Percentiles rank a stretch among this genome's conserved stretches.
These are phyloP conservation scores for Beauveria pseudobassiana DNA, from an alignment of 2,329 filamentous ascomycete species.

Conservation along the genomic window DNA sequence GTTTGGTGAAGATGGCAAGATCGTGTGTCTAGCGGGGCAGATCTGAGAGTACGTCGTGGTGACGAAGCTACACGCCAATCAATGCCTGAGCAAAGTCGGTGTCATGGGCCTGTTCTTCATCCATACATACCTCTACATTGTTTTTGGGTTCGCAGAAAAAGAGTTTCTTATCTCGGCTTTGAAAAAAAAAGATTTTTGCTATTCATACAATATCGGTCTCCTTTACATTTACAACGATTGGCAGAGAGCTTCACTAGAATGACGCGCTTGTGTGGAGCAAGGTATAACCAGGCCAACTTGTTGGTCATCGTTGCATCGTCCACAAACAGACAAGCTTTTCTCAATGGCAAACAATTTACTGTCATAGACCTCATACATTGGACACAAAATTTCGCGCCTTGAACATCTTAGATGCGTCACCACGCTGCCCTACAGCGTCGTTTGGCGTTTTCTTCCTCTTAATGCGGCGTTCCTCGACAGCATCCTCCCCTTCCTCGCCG, in stretches of 20 bases:
- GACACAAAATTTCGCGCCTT: background rate
- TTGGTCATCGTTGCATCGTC: no score
- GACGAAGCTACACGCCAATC: background rate
- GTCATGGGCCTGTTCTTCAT: background rate
- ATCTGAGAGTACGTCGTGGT: background rate
- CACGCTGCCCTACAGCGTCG: background rate
- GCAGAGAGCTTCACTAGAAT: background rate
- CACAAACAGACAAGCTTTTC: background rate
- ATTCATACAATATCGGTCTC: no score
- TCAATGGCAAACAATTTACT: background rate
- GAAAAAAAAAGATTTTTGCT: no score
- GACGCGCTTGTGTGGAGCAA: background rate
- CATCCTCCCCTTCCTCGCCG: background rate
- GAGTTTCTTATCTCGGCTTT: background rate
- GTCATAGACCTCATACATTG: background rate
- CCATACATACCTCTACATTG: background rate
- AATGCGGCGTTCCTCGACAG: constrained; percentile 1
- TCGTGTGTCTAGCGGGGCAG: constrained; percentile 5
- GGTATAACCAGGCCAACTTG: no score
- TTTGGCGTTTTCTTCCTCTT: constrained; percentile 3
- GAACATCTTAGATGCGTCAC: background rate
- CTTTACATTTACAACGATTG: background rate
- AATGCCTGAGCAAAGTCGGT: background rate
- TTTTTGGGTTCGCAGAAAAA: background rate
- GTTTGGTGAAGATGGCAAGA: background rate